Conservation (phyloP, 2,329 filamentous ascomycete genomes). For the Ophiosphaerella korrae region DNA sequence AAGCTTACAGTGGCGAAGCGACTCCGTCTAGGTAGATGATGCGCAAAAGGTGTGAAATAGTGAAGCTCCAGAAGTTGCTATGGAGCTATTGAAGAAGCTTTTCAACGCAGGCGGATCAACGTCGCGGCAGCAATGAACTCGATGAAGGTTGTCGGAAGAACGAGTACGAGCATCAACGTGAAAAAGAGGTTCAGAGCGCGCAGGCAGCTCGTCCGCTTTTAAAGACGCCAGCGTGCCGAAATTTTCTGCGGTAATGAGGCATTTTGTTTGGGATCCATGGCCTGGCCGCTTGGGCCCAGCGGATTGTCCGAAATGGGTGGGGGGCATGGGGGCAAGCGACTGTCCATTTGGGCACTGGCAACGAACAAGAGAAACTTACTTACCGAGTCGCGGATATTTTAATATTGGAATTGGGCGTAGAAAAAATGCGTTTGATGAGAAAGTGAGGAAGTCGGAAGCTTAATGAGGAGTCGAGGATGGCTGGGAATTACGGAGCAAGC, state of each 20-base stretch:
- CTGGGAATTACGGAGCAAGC: constrained; percentile 1
- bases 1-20: constrained; percentile 42
- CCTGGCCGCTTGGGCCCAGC: constrained; percentile 30
- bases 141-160: constrained; percentile 29
- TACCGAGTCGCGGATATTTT: constrained; percentile 31
- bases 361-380: constrained; percentile 26
- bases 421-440: background rate
- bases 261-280: constrained; percentile 38
- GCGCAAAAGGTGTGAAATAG: constrained; percentile 17
- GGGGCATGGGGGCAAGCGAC: constrained; percentile 25
- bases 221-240: constrained; percentile 37
- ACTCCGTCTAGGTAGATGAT: constrained; percentile 23
- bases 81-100: constrained; percentile 33
- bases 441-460: constrained; percentile 11
- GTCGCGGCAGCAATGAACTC: constrained; percentile 27
- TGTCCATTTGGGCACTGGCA: constrained; percentile 19
- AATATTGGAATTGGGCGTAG: constrained; percentile 11
- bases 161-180: constrained; percentile 37
- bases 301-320: constrained; percentile 31
- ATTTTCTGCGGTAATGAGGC: constrained; percentile 44
- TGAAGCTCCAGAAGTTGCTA: constrained; percentile 4
- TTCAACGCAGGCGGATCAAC: constrained; percentile 38
- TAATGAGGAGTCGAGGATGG: constrained; percentile 4
- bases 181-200: constrained; percentile 18
- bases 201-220: constrained; percentile 34